Base-by-base conservation (phyloP, 2,329 filamentous ascomycete genomes). In the Sordariomycetes sp. region DNA sequence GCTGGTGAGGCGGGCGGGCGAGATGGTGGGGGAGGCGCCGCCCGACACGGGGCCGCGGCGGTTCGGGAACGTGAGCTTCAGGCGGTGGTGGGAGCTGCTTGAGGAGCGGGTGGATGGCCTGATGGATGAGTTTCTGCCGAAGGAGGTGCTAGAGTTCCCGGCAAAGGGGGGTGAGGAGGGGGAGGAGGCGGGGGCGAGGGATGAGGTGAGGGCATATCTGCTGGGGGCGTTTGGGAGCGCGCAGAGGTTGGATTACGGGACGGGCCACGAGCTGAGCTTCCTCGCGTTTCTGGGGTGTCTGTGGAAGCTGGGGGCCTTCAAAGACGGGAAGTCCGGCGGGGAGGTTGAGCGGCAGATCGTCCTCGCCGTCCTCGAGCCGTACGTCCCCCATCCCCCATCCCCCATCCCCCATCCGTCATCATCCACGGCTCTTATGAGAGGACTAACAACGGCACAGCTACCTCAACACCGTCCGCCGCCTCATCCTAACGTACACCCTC, bases 221-320 rank as follows among this genome's bases (percentile, higher is more conserved):
- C 71, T 96, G 3, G 92, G 91, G 16, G 83, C 82, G 4, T 97
- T 96, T 72, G 94, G 94, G 3, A 97, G 91, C 67, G 72, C 89
- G 0, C 90, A 97, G 66, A 79, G 94, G 58, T 77, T 99, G 28
- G 94, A 99, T 72, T 99, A 97, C 68, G 94, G 94, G 1, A 97
- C 94, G 0, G 94, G 94, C 0, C 94, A 99, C 70, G 94, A 99
- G 68, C 76, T 99, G 56, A 96, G 89, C 72, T 99, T 99, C 66
- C 71, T 97, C 8, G 93, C 94, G 1, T 99, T 99, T 62, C 70
- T 99, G 6, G 92, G 85, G 4, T 86, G 88, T 60, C 76, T 99
- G 5, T 99, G 93, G 92, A 97, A 96, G 70, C 76, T 99, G 2
- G 86, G 87, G 52, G 86, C 81, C 18, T 97, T 99, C 68, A 74